Evolutionary conservation across 345 rosid genomes (phyloP).

Genomic region (Rhodamnia argentea): DNA sequence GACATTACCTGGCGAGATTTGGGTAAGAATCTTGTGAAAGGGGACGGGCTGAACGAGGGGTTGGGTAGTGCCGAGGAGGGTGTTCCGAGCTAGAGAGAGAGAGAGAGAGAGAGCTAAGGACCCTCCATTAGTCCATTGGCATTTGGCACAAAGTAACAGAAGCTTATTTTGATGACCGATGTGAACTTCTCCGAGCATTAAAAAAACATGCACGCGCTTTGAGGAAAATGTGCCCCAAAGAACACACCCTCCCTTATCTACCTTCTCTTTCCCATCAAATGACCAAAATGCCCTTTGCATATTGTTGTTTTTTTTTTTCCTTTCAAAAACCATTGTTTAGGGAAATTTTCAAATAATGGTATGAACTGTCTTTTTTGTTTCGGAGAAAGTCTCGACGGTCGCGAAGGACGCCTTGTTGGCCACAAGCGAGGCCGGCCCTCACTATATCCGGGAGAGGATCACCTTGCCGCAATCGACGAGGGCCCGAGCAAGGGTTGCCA

Average conservation of each 20-base stretch:
- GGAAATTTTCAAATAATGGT: too few relatives aligned
- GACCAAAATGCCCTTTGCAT: neutral
- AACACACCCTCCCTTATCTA: neutral
- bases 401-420: too few relatives aligned
- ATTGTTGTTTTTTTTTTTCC: neutral
- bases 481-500: too few relatives aligned
- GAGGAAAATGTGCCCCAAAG: conserved; percentile 5
- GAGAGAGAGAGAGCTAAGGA: conserved; percentile 25
- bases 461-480: too few relatives aligned
- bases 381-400: too few relatives aligned
- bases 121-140: conserved; percentile 50
- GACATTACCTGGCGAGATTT: neutral
- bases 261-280: neutral
- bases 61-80: neutral
- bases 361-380: too few relatives aligned
- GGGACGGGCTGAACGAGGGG: neutral
- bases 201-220: conserved; percentile 17
- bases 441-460: too few relatives aligned
- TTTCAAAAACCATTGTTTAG: too few relatives aligned
- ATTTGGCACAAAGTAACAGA: conserved; percentile 26
- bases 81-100: neutral
- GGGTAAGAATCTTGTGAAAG: neutral
- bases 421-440: too few relatives aligned
- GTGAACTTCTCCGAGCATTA: conserved; percentile 36
- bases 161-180: conserved; percentile 27